Base-by-base conservation (phyloP, 2,329 filamentous ascomycete genomes). In the Phaeosphaeriaceae sp. region DNA sequence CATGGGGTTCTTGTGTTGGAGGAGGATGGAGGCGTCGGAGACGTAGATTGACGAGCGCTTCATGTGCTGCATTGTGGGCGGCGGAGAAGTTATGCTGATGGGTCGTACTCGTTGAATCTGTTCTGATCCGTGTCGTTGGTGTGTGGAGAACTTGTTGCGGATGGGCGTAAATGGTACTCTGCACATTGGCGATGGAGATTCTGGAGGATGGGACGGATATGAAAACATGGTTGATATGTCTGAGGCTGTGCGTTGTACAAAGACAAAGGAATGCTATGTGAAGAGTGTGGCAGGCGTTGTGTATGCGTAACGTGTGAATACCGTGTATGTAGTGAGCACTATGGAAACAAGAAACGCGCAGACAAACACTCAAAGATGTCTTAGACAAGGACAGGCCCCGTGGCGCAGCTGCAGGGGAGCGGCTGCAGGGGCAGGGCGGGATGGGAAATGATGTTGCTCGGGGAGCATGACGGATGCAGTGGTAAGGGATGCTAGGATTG, bases 1-100 rank as follows among this genome's bases (percentile, higher is more conserved):
- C 42, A 68, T 65, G 53, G 67, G 58, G n/a, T 66, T 62, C 46
- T 58, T 51, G 49, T 66, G 65, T 41, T 62, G 60, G 48, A 69
- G 66, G 31, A 68, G 59, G 15, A 68, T 61, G 44, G 65, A 66
- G 22, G 67, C 68, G 51, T 69, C 67, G 27, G 68, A 69, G 20
- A 70, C 68, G 56, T 69, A 70, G 44, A 70, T 68, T 47, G 68
- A 70, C 11, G 65, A 62, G n/a, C 65, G 55, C 49, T 69, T 68
- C 54, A 48, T 61, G 52, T 66, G 68, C 40, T 59, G 60, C 57
- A 64, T 61, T 40, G 61, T 48, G 41, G 56, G 55, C 33, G 53
- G 53, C 2, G 60, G 56, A 48, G 51, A 51, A n/a, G 53, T 48
- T 11, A 67, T 58, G 47, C 62, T 68, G 24, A 69, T 63, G 15